A percentile compares a stretch with the other conserved stretches of the same genome.
Evolutionary conservation across 163 green algal species (phyloP).

Genomic region (Chlorella variabilis): DNA sequence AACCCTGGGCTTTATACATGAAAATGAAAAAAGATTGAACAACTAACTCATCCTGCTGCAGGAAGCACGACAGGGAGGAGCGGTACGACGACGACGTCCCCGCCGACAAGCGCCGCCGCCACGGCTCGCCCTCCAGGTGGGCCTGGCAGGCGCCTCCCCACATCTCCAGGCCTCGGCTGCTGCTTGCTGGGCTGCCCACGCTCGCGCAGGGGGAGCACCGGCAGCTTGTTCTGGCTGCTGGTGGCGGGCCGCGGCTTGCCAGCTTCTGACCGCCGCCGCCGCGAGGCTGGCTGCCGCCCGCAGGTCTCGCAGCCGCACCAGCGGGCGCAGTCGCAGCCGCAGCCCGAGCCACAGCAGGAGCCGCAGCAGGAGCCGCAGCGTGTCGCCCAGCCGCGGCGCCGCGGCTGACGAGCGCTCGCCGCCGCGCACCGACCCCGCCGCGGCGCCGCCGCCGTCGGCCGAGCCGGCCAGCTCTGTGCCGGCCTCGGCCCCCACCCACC

Average conservation of each 20-base stretch:
- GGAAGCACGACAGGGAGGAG: slow-evolving; percentile 29
- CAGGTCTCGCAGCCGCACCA: slow-evolving; percentile 7
- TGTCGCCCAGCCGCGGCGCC: background rate
- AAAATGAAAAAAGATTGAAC: no score
- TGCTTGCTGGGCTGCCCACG: no score
- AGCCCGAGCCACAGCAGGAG: background rate
- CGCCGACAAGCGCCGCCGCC: slow-evolving; percentile 12
- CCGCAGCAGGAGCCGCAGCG: background rate
- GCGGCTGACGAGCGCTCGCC: background rate
- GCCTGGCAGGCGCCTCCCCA: no score
- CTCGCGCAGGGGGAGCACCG: no score
- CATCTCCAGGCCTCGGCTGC: no score
- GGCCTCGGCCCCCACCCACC: background rate
- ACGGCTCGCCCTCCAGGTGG: slow-evolving; percentile 20
- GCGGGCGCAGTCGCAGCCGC: background rate
- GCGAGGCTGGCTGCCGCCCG: no score
- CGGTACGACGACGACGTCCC: slow-evolving; percentile 6
- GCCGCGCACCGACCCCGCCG: background rate
- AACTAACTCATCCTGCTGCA: no score
- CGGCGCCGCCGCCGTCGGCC: background rate
- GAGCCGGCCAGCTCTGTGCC: background rate
- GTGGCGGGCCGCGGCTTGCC: no score
- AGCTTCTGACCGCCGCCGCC: no score
- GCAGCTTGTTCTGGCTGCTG: no score
- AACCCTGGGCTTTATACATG: no score